Conservation (phyloP, 495 filamentous ascomycete genomes). For the Tuber calosporum region DNA sequence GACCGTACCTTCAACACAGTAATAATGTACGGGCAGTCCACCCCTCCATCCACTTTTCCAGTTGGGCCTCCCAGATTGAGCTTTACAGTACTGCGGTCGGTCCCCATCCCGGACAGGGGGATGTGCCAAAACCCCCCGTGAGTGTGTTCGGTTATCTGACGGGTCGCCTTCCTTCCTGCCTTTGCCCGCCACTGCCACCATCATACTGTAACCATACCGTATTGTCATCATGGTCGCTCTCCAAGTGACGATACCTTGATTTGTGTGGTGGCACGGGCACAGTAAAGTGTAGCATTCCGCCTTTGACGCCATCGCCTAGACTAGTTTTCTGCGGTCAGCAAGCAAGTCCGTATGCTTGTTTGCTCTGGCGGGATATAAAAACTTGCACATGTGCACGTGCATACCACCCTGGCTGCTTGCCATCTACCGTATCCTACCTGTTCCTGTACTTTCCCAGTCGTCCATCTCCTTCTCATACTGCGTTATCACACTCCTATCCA, state of each 20-base stretch:
- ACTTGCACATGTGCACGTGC: not conserved
- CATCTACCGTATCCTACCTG: not conserved
- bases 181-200: not conserved
- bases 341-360: not conserved
- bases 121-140: not conserved
- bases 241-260: not conserved
- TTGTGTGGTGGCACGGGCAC: not conserved
- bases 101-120: not conserved
- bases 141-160: not conserved
- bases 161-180: not conserved
- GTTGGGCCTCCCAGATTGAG: not conserved
- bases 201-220: not conserved
- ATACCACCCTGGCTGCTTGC: not conserved
- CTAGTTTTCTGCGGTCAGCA: not conserved
- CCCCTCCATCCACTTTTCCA: not conserved
- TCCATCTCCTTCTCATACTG: not conserved
- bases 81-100: not conserved
- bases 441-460: not conserved
- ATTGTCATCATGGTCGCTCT: not conserved
- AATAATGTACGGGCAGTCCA: not conserved
- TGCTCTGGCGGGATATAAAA: not conserved
- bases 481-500: not conserved
- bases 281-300: not conserved
- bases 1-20: not conserved
- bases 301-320: not conserved